These are phyloP conservation scores for Leccinum disarticulatum DNA, from an alignment of 768 basidiomycete genomes.

Conservation along the genomic window DNA sequence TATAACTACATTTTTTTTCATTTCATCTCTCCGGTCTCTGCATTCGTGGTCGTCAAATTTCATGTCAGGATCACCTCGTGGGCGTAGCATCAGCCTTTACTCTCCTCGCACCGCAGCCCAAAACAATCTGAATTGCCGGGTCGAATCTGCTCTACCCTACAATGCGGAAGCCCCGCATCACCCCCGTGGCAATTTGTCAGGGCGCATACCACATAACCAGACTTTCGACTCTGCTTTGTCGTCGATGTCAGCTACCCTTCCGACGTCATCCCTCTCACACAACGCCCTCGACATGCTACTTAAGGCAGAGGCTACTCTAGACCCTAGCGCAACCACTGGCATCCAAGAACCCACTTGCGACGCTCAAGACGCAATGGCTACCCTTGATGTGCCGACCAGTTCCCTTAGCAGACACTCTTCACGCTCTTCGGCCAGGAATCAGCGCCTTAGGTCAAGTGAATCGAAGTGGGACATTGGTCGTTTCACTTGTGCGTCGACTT, in stretches of 20 bases:
- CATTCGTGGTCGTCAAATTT: slow-evolving; percentile 19
- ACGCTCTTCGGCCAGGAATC: slow-evolving; percentile 29
- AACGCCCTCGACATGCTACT: slow-evolving; percentile 33
- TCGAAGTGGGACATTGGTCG: slow-evolving; percentile 31
- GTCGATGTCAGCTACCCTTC: slow-evolving; percentile 23
- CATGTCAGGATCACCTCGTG: slow-evolving; percentile 30
- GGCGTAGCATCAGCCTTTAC: slow-evolving; percentile 34
- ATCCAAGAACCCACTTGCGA: slow-evolving; percentile 21
- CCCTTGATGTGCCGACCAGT: slow-evolving; percentile 24
- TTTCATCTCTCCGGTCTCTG: slow-evolving; percentile 21
- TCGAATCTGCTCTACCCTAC: slow-evolving; percentile 25
- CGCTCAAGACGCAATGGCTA: slow-evolving; percentile 22
- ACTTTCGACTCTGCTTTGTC: slow-evolving; percentile 24
- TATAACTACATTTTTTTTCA: slow-evolving; percentile 22
- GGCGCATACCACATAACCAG: slow-evolving; percentile 25
- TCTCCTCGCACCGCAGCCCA: slow-evolving; percentile 31
- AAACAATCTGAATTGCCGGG: slow-evolving; percentile 17
- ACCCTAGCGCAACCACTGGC: slow-evolving; percentile 8
- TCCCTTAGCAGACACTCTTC: slow-evolving; percentile 32
- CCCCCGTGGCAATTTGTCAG: slow-evolving; percentile 26
- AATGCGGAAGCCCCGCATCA: slow-evolving; percentile 35
- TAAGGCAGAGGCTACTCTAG: slow-evolving; percentile 29
- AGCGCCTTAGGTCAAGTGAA: slow-evolving; percentile 25
- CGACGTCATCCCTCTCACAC: slow-evolving; percentile 35
- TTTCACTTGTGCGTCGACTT: slow-evolving; percentile 30